Conservation (phyloP, 768 basidiomycete species). For the Coprinopsis sp. region DNA sequence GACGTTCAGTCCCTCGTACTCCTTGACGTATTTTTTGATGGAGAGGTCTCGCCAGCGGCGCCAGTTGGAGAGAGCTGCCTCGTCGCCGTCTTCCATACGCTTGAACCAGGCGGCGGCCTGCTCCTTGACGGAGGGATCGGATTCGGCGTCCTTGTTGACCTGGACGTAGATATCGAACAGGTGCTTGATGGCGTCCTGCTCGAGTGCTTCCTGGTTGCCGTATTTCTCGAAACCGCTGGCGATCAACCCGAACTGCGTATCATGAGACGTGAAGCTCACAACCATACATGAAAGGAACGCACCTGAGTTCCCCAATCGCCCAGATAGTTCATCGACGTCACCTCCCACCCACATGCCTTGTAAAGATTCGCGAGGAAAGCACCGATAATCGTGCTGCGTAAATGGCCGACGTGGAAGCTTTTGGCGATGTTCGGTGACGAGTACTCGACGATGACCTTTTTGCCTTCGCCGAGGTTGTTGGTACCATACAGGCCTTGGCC, state of each 20-base stretch:
- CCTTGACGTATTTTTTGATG: constrained; percentile 82
- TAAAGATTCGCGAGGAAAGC: constrained; percentile 89
- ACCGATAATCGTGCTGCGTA: constrained; percentile 98
- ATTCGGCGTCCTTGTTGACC: constrained; percentile 80
- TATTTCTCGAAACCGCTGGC: constrained; percentile 91
- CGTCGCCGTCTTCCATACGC: constrained; percentile 92
- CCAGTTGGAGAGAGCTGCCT: constrained; percentile 82
- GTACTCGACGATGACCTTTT: constrained; percentile 85
- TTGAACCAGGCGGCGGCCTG: constrained; percentile 87
- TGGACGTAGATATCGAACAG: constrained; percentile 93
- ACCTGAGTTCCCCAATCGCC: constrained; percentile 99
- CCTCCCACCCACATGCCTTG: constrained; percentile 89
- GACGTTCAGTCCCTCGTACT: constrained; percentile 87
- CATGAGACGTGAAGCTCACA: constrained; percentile 2
- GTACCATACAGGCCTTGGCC: constrained; percentile 61
- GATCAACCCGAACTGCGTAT: constrained; percentile 74
- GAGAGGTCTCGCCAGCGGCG: constrained; percentile 88
- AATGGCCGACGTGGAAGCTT: constrained; percentile 95
- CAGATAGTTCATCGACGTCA: constrained; percentile 88
- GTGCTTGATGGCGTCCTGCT: constrained; percentile 90
- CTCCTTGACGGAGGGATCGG: constrained; percentile 64
- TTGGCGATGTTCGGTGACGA: constrained; percentile 98
- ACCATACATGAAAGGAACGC: constrained; percentile 13
- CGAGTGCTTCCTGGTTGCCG: constrained; percentile 78
- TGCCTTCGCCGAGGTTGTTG: constrained; percentile 71